A percentile compares a stretch with the other conserved stretches of the same genome.
Evolutionary conservation across 1,284 basidiomycete species (phyloP).

Genomic region (Grifola frondosa): DNA sequence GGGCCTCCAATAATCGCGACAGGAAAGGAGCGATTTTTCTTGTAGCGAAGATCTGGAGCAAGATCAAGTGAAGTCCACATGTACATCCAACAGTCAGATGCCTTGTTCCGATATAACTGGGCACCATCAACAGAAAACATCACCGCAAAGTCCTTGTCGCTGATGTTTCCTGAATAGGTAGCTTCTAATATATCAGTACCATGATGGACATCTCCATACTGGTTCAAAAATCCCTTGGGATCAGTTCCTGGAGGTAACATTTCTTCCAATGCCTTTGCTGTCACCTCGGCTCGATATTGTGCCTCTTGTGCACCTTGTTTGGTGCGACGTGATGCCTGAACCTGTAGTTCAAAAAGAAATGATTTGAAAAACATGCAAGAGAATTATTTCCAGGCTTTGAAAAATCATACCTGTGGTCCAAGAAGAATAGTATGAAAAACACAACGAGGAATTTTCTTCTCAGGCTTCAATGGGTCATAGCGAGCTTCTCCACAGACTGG

Average conservation of each 20-base stretch:
- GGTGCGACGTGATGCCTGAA: constrained; percentile 24
- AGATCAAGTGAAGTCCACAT: constrained; percentile 28
- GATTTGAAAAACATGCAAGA: constrained; percentile 15
- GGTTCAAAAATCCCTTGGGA: neutral
- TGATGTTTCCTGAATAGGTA: constrained; percentile 15
- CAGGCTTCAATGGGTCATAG: constrained; percentile 5
- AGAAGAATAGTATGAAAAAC: constrained; percentile 23
- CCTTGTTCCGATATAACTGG: constrained; percentile 29
- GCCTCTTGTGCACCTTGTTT: constrained; percentile 13
- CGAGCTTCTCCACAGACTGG: constrained; percentile 9
- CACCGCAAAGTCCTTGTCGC: constrained; percentile 18
- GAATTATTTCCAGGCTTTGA: constrained; percentile 9
- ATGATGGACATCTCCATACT: constrained; percentile 13
- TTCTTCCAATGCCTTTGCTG: constrained; percentile 1
- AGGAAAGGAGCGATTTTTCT: constrained; percentile 24
- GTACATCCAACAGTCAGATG: constrained; percentile 30
- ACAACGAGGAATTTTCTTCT: neutral
- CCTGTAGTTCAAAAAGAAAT: constrained; percentile 26
- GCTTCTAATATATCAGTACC: constrained; percentile 20
- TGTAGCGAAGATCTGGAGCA: constrained; percentile 23
- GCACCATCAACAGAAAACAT: constrained; percentile 32
- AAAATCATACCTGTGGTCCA: constrained; percentile 21
- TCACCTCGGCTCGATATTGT: constrained; percentile 13
- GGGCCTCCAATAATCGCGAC: constrained; percentile 29
- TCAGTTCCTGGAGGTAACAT: neutral